Evolutionary conservation across 1,139 yeast genomes (phyloP), one percentile per base, ranked within the genome.

Genomic region (Geotrichum fermentans): DNA sequence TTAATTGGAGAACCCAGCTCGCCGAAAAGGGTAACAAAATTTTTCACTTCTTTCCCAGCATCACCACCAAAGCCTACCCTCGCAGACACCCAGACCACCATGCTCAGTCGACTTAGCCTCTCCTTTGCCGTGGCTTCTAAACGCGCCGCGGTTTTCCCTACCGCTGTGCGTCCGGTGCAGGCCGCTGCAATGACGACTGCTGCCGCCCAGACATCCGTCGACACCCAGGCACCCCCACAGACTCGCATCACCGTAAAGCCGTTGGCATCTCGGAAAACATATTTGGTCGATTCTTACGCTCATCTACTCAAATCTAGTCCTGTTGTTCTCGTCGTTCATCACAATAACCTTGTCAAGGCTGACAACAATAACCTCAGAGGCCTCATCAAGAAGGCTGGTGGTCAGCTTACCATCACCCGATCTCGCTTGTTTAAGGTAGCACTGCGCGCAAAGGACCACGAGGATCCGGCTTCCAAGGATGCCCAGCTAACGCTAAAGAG

Each of bases 291-390:
- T 67, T 73, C 77, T 57, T 90, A 90, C 73, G 78, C 86, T 55
- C 71, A 82, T 55, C 65, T 88, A 56, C 76, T 89, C 69, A 82
- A 83, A 53, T 71, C 69, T 41, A 80, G 80, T 63, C 80, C 84
- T 38, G 79, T 89, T 43, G 73, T 89, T 24, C 73, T 90, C 50
- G 82, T 86, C 58, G 78, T 80, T 10, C 97, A 90, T 68, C 94
- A 87, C 69, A 88, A 88, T 65, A 88, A 89, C 62, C 70, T 90
- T 58, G 68, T 78, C 51, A 83, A 86, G 60, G 62, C 69, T 16
- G 97, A 92, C 57, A 82, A 84, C 62, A 75, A 74, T 52, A 70
- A 63, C 42, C 73, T 83, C 56, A 77, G 96, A 62, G 66, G 73
- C 32, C 84, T 82, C 56, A 74, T 90, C 56, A 71, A 67, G 46